These are phyloP conservation scores for Bauhinia variegata DNA, from an alignment of 306 rosid genomes.

Conservation along the genomic window DNA sequence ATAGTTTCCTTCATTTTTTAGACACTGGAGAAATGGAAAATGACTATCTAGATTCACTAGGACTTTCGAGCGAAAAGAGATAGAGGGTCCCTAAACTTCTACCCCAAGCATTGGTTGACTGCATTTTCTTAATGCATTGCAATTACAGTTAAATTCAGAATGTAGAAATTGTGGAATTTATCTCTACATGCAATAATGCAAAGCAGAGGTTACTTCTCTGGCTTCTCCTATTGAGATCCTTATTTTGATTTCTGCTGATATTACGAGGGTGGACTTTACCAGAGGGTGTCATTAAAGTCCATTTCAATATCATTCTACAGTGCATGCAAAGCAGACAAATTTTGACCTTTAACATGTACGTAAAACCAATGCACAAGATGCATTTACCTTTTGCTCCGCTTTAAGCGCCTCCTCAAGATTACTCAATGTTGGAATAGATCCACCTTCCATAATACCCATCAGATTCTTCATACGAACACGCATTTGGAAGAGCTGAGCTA, in stretches of 20 bases:
- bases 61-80: conserved; percentile 12
- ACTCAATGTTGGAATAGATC: conserved; percentile 79
- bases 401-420: conserved; percentile 91
- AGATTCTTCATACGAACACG: conserved; percentile 91
- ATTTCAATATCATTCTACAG: conserved; percentile 9
- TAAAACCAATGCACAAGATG: conserved; percentile 26
- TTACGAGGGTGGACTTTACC: too few relatives aligned
- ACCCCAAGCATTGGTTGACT: neutral
- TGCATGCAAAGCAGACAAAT: conserved; percentile 10
- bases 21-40: neutral
- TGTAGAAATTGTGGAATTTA: neutral
- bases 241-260: too few relatives aligned
- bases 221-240: too few relatives aligned
- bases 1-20: neutral
- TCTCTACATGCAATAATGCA: neutral
- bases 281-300: neutral
- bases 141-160: conserved; percentile 1
- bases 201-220: too few relatives aligned
- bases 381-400: conserved; percentile 78
- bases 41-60: neutral
- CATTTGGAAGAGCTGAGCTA: conserved; percentile 96
- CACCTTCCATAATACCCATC: conserved; percentile 93
- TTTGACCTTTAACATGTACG: conserved; percentile 20
- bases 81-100: conserved; percentile 14
- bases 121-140: neutral